Conservation (phyloP, 2,329 filamentous ascomycete species). For the Laburnicola sp. region DNA sequence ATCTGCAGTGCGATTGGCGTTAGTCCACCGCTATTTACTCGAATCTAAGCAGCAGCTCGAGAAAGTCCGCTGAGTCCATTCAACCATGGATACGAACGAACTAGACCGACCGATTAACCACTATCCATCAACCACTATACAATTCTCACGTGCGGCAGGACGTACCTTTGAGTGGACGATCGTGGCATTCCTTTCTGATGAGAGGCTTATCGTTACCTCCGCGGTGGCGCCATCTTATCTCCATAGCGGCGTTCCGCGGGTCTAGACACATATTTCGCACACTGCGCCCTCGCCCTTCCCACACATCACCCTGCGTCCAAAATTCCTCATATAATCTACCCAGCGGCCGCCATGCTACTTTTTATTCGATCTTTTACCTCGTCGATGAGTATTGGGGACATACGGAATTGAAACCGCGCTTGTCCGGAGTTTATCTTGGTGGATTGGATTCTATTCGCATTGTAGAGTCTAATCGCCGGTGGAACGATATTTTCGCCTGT, state of each 20-base stretch:
- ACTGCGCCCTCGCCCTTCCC: neutral
- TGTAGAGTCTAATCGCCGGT: slow-evolving; percentile 21
- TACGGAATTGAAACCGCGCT: slow-evolving; percentile 33
- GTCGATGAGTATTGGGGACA: slow-evolving; percentile 35
- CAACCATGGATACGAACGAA: no score
- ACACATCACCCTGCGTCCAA: neutral
- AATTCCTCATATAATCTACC: slow-evolving; percentile 31
- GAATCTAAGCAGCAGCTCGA: no score
- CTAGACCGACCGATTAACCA: no score
- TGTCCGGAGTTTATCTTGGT: slow-evolving; percentile 6
- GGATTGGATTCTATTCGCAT: slow-evolving; percentile 13
- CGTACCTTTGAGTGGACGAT: no score
- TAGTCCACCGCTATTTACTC: neutral
- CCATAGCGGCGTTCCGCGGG: neutral
- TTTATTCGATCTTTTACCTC: slow-evolving; percentile 31
- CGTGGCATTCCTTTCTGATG: no score
- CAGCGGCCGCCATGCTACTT: slow-evolving; percentile 24
- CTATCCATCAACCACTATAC: no score
- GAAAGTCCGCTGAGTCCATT: no score
- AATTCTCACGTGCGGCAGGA: no score
- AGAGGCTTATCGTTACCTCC: slow-evolving; percentile 1
- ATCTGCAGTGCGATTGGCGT: neutral
- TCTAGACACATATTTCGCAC: slow-evolving; percentile 2
- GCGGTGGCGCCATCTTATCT: neutral
- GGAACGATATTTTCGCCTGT: no score